These are phyloP conservation scores for Fusarium siculi DNA, from an alignment of 2,329 filamentous ascomycete genomes.

Conservation along the genomic window DNA sequence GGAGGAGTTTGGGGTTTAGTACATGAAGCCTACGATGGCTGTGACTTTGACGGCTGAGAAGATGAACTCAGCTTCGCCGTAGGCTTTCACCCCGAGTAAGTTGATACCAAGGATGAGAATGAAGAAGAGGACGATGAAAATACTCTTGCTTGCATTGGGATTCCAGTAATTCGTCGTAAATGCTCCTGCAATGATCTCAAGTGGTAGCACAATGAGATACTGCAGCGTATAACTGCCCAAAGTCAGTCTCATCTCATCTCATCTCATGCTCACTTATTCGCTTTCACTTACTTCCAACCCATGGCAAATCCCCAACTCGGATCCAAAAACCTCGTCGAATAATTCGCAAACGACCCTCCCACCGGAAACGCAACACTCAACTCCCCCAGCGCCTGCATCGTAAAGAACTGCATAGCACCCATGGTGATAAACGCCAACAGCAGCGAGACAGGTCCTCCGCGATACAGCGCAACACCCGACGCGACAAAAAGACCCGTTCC, in stretches of 20 bases:
- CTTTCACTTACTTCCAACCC: constrained; percentile 78
- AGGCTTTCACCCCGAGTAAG: constrained; percentile 85
- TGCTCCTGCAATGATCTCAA: constrained; percentile 87
- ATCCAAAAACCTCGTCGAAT: constrained; percentile 92
- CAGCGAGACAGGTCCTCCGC: constrained; percentile 80
- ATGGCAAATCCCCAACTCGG: constrained; percentile 95
- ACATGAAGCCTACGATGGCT: constrained; percentile 89
- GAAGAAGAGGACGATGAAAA: constrained; percentile 87
- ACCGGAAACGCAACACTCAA: constrained; percentile 90
- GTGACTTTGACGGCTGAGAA: constrained; percentile 88
- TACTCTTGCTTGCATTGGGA: constrained; percentile 68
- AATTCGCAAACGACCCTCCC: constrained; percentile 89
- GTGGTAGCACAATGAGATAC: constrained; percentile 84
- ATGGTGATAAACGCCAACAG: constrained; percentile 80
- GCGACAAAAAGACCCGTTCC: constrained; percentile 89
- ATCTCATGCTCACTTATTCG: neutral
- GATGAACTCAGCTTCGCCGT: constrained; percentile 88
- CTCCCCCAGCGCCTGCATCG: constrained; percentile 90
- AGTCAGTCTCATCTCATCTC: neutral
- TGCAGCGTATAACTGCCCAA: constrained; percentile 77
- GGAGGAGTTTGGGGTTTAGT: constrained; percentile 47
- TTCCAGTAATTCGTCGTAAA: constrained; percentile 88
- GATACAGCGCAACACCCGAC: constrained; percentile 76
- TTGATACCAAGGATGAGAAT: constrained; percentile 81
- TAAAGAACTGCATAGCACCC: constrained; percentile 89